These are phyloP conservation scores for Pseudogymnoascus sp. DNA, from an alignment of 2,329 filamentous ascomycete genomes.

Conservation along the genomic window DNA sequence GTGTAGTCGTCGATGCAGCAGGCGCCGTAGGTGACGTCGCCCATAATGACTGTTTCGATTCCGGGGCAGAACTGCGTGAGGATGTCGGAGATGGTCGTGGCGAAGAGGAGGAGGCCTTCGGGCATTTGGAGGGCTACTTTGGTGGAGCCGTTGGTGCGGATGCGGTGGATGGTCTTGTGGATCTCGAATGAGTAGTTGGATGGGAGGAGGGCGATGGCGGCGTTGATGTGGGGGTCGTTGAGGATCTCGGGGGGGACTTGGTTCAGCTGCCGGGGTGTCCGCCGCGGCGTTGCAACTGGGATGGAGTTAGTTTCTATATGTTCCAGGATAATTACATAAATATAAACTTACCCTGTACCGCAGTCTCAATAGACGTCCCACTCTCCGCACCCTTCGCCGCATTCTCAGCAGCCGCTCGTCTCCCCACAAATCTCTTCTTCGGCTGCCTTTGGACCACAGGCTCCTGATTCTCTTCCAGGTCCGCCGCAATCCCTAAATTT, in stretches of 20 bases:
- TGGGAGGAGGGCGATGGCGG: conserved; percentile 77
- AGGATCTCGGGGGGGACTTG: conserved; percentile 83
- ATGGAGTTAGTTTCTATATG: background rate
- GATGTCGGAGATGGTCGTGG: conserved; percentile 96
- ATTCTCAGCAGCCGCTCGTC: conserved; percentile 61
- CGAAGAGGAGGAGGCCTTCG: conserved; percentile 88
- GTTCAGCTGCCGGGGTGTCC: conserved; percentile 74
- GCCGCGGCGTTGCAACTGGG: conserved; percentile 45
- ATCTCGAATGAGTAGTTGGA: conserved; percentile 99
- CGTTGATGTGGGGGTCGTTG: conserved; percentile 75
- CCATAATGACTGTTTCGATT: conserved; percentile 93
- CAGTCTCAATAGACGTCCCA: conserved; percentile 42
- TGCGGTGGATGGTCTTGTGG: conserved; percentile 93
- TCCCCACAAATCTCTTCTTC: conserved; percentile 85
- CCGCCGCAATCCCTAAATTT: conserved; percentile 61
- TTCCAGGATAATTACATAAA: background rate
- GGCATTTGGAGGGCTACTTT: conserved; percentile 94
- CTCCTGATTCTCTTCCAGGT: conserved; percentile 50
- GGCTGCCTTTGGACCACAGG: conserved; percentile 55
- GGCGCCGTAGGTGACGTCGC: conserved; percentile 95
- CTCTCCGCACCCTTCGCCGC: conserved; percentile 33
- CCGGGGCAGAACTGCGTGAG: conserved; percentile 88
- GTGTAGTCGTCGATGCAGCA: conserved; percentile 99
- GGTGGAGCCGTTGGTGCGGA: conserved; percentile 69
- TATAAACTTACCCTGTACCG: conserved; percentile 52